These are phyloP conservation scores for Starmerella potacharoeniae DNA, from an alignment of 805 yeast genomes.

Conservation along the genomic window DNA sequence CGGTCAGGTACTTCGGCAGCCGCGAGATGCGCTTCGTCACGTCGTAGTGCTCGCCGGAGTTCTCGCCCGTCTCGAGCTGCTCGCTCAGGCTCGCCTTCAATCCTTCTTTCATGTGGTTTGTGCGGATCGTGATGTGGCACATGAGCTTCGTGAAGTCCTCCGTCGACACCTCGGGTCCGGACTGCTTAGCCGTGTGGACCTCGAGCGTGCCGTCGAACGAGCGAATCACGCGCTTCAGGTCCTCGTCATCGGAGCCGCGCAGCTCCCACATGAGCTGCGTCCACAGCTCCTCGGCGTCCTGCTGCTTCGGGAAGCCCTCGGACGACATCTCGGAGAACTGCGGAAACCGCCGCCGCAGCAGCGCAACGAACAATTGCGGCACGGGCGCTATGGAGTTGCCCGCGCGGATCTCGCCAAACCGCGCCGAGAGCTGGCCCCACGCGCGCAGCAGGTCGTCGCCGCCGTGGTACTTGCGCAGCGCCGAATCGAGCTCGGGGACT, in stretches of 20 bases:
- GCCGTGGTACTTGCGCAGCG: constrained; percentile 34
- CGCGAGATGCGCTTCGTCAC: constrained; percentile 49
- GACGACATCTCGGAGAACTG: constrained; percentile 72
- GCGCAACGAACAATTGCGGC: constrained; percentile 53
- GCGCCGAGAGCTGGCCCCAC: constrained; percentile 26
- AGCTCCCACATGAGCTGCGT: constrained; percentile 59
- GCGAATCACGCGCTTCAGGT: constrained; percentile 30
- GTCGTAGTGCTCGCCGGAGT: constrained; percentile 59
- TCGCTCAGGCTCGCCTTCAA: constrained; percentile 63
- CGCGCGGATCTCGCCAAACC: constrained; percentile 24
- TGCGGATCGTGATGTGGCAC: constrained; percentile 77
- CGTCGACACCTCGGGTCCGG: constrained; percentile 30
- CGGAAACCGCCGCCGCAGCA: constrained; percentile 54
- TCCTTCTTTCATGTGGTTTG: constrained; percentile 85
- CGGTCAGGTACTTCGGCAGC: constrained; percentile 77
- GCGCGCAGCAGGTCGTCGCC: constrained; percentile 27
- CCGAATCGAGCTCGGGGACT: constrained; percentile 40
- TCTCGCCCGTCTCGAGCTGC: constrained; percentile 49
- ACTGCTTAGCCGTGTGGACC: constrained; percentile 41
- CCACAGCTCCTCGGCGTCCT: constrained; percentile 95
- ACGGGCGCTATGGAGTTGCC: constrained; percentile 36
- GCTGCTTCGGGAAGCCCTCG: constrained; percentile 74
- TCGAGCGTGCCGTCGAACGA: constrained; percentile 53
- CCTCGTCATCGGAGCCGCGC: constrained; percentile 24
- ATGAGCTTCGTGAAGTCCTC: constrained; percentile 62